Conservation (phyloP, 768 basidiomycete genomes). For the Paxillus involutus region DNA sequence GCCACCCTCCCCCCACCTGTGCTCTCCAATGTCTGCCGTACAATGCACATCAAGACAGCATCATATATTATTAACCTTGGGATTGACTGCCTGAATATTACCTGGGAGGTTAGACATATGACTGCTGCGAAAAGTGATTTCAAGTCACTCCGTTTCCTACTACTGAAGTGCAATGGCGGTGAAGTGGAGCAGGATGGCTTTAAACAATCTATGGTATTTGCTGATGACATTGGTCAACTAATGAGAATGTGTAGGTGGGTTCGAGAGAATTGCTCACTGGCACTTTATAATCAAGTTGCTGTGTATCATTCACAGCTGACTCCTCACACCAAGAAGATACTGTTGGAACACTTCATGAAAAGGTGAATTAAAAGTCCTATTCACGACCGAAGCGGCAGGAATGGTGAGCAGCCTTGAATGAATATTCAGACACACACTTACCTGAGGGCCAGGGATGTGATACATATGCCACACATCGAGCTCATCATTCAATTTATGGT, state of each 20-base stretch:
- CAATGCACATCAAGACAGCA: conserved; percentile 21
- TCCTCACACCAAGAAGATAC: not conserved
- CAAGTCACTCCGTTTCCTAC: not conserved
- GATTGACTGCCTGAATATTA: not conserved
- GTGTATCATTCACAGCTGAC: conserved; percentile 4
- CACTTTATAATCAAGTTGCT: not conserved
- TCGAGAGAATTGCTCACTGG: not conserved
- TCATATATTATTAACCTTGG: not conserved
- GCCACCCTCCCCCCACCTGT: not conserved
- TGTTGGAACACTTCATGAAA: conserved; percentile 25
- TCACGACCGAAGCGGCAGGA: too few species aligned
- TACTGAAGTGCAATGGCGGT: not conserved
- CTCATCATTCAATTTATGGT: too few species aligned
- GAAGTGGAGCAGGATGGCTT: not conserved
- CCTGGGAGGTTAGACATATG: conserved; percentile 2
- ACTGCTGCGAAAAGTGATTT: not conserved
- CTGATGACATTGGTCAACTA: not conserved
- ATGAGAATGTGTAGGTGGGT: not conserved
- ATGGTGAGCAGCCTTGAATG: too few species aligned
- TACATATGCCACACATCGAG: too few species aligned
- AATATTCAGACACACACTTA: too few species aligned
- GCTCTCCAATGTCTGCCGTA: conserved; percentile 1
- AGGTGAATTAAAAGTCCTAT: conserved; percentile 14
- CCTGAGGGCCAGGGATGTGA: too few species aligned
- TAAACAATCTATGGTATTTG: not conserved